phyloP scores from a whole-genome alignment of 148 eudicot genomes.

The Oxyria digyna region DNA sequence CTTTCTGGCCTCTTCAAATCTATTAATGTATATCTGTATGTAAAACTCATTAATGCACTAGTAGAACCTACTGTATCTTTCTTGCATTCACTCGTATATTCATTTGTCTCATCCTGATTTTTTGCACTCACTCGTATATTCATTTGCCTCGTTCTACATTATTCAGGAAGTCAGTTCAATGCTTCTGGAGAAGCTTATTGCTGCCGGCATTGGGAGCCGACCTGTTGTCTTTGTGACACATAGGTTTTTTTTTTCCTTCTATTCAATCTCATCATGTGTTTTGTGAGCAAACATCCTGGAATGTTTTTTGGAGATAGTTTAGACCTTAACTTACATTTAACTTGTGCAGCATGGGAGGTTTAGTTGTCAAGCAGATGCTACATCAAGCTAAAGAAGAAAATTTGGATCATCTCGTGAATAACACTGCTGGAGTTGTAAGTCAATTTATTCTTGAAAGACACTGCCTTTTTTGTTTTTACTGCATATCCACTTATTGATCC shows the following conservation, averaged over 20 bases:
- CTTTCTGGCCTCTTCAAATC: not conserved
- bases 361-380: constrained; percentile 94
- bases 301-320: not conserved
- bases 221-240: constrained; percentile 95
- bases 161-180: constrained; percentile 92
- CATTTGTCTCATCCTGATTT: not conserved
- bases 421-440: constrained; percentile 80
- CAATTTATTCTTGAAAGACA: constrained; percentile 1
- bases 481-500: not conserved
- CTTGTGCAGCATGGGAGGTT: constrained; percentile 91
- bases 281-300: not conserved
- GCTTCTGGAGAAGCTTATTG: constrained; percentile 82
- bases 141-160: constrained; percentile 1
- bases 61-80: not conserved
- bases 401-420: constrained; percentile 54
- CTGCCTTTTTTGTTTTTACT: not conserved
- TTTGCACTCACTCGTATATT: not conserved
- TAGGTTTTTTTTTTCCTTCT: constrained; percentile 34
- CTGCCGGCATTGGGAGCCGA: constrained; percentile 83
- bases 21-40: not conserved
- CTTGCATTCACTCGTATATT: not conserved
- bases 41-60: not conserved
- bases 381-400: constrained; percentile 72
- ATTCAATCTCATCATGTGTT: not conserved
- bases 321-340: constrained; percentile 5